phyloP scores from a whole-genome alignment of 2,329 filamentous ascomycete species.

The Fusarium paranaense region DNA sequence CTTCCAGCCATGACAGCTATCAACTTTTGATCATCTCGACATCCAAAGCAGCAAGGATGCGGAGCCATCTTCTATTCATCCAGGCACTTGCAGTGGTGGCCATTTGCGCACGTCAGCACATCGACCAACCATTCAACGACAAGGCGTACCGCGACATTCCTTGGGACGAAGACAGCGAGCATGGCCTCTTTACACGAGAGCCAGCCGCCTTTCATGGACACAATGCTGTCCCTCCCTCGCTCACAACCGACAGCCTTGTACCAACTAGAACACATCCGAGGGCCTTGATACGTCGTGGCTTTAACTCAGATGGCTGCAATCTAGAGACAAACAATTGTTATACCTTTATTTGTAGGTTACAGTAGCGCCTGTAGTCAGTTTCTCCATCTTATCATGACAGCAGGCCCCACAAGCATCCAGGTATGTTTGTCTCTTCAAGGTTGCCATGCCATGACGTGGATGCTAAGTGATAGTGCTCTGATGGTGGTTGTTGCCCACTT shows the following conservation, averaged over 20 bases:
- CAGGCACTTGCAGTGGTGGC: neutral
- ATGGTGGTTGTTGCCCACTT: neutral
- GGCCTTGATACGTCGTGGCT: neutral
- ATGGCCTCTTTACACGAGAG: neutral
- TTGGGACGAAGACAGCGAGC: neutral
- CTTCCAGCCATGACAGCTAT: neutral
- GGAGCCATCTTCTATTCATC: neutral
- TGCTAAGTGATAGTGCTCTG: neutral
- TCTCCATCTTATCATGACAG: neutral
- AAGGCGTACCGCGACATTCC: neutral
- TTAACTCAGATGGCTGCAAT: neutral
- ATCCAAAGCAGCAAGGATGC: neutral
- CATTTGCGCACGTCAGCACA: neutral
- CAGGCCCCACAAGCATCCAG: neutral
- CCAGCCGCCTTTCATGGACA: neutral
- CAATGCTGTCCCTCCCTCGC: neutral
- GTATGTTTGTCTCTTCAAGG: neutral
- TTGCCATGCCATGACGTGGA: neutral
- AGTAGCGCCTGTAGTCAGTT: neutral
- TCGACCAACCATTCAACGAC: neutral
- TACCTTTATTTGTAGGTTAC: neutral
- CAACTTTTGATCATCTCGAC: neutral
- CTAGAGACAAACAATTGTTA: neutral
- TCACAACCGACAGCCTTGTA: neutral
- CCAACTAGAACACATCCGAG: neutral